Conservation (phyloP, 2,329 filamentous ascomycete genomes). For the Verticillium klebahnii region DNA sequence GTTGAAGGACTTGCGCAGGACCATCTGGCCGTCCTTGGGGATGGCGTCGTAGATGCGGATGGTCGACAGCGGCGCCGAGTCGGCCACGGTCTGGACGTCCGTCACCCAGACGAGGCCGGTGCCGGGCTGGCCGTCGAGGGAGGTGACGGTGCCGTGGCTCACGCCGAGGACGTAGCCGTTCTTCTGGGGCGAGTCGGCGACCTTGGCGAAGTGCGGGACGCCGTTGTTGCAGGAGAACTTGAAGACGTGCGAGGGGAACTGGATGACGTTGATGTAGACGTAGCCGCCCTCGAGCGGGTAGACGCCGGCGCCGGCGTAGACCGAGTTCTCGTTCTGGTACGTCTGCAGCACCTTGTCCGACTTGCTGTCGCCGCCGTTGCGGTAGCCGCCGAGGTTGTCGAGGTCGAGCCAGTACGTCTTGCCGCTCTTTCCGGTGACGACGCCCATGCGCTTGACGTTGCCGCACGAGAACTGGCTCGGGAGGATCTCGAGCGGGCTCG, state of each 20-base stretch:
- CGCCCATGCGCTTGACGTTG: conserved; percentile 39
- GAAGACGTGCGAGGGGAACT: conserved; percentile 51
- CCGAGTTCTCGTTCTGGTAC: conserved; percentile 36
- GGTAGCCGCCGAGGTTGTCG: conserved; percentile 32
- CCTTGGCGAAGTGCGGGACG: conserved; percentile 46
- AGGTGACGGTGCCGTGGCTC: conserved; percentile 51
- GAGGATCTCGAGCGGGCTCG: conserved; percentile 35
- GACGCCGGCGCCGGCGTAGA: conserved; percentile 39
- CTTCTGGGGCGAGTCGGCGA: conserved; percentile 41
- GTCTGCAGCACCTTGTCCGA: conserved; percentile 38
- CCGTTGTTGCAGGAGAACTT: conserved; percentile 51
- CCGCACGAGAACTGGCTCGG: conserved; percentile 36
- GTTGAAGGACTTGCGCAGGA: conserved; percentile 44
- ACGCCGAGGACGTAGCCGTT: conserved; percentile 51
- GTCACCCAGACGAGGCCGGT: conserved; percentile 52
- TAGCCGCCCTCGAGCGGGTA: conserved; percentile 43
- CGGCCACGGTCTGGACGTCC: conserved; percentile 37
- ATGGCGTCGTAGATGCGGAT: conserved; percentile 48
- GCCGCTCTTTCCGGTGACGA: conserved; percentile 45
- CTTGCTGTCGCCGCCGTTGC: conserved; percentile 23
- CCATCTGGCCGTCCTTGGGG: conserved; percentile 39
- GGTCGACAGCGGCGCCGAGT: conserved; percentile 28
- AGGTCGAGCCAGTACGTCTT: conserved; percentile 39
- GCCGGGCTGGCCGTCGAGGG: conserved; percentile 44
- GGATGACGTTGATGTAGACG: conserved; percentile 45